Evolutionary conservation across 176 grass and related monocot genomes (phyloP), one percentile per base, ranked within the genome.

Genomic region (Oryza officinalis): DNA sequence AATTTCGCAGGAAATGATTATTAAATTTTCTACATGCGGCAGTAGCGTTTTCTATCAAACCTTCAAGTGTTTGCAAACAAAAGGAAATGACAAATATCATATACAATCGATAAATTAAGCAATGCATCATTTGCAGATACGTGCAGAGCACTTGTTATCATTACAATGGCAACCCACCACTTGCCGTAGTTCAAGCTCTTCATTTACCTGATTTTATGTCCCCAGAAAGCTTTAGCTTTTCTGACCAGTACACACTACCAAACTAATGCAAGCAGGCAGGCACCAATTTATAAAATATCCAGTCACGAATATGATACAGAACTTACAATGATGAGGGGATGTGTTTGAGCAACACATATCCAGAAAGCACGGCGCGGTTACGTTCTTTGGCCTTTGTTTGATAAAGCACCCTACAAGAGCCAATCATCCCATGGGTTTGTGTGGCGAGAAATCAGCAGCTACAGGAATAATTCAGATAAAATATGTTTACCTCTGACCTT

Each of bases 301-400:
- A 61, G 20, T 45, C 71, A 69, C 60, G 8, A 27, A 61, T 80
- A 80, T 63, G 11, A 12, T 23, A 22, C 67, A 61, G 6, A 23
- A 79, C 81, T 95, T 87, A 92, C 71, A 98, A 87, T 69, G 96
- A 94, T 50, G 93, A 92, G 27, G 89, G 87, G 38, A 90, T 95
- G 66, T 89, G 91, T 80, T 81, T 90, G 65, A 98, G 88, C 69
- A 92, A 14, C 14, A 94, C 89, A 40, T 94, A 95, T 72, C 96
- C 96, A 59, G 91, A 90, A 13, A 98, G 96, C 72, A 92, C 93
- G 35, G 85, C 87, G 1, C 91, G 89, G 72, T 96, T 92, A 10
- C 93, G 81, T 60, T 96, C 96, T 20, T 98, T 94, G 41, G 84
- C 93, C 87, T 89, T 95, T 7, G 89, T 90, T 71, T 90, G 93